Percentiles rank a stretch among this genome's conserved stretches.
Conservation (phyloP, 208 protist species). For the Acanthamoeba triangularis region DNA sequence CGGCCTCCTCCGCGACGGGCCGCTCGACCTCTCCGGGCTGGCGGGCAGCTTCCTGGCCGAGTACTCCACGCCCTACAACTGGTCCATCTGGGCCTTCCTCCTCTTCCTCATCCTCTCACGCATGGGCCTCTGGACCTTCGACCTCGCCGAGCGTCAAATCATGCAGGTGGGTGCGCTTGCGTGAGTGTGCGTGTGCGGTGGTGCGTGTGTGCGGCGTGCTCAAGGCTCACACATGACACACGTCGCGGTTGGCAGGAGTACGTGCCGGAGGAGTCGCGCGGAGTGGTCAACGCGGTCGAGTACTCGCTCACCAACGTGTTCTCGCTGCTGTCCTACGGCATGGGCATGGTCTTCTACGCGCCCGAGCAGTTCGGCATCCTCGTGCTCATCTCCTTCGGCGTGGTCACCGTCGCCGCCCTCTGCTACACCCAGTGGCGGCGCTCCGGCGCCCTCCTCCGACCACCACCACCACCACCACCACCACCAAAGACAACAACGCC, state of each 20-base stretch:
- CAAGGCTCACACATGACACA: neutral
- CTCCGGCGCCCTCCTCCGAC: neutral
- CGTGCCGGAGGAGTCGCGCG: slow-evolving; percentile 47
- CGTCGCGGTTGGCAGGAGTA: slow-evolving; percentile 14
- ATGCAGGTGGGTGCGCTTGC: slow-evolving; percentile 14
- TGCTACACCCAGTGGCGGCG: slow-evolving; percentile 28
- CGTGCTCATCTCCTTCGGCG: slow-evolving; percentile 46
- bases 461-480: too few species aligned
- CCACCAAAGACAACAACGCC: too few species aligned
- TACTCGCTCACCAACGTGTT: slow-evolving; percentile 70
- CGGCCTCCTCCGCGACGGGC: neutral
- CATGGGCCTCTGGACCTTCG: slow-evolving; percentile 59
- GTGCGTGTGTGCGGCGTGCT: too few species aligned
- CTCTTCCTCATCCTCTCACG: slow-evolving; percentile 59
- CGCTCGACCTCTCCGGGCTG: neutral
- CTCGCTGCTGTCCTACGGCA: slow-evolving; percentile 60
- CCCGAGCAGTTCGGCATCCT: slow-evolving; percentile 53
- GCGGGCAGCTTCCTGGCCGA: slow-evolving; percentile 2
- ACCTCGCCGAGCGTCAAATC: slow-evolving; percentile 65
- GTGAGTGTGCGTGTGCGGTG: neutral
- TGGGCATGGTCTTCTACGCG: slow-evolving; percentile 53
- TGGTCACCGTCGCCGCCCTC: slow-evolving; percentile 21
- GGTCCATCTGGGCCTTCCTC: slow-evolving; percentile 54
- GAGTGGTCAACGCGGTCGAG: slow-evolving; percentile 52
- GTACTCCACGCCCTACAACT: slow-evolving; percentile 9